phyloP scores from a whole-genome alignment of 2,329 filamentous ascomycete species.

The Neurospora sp. region DNA sequence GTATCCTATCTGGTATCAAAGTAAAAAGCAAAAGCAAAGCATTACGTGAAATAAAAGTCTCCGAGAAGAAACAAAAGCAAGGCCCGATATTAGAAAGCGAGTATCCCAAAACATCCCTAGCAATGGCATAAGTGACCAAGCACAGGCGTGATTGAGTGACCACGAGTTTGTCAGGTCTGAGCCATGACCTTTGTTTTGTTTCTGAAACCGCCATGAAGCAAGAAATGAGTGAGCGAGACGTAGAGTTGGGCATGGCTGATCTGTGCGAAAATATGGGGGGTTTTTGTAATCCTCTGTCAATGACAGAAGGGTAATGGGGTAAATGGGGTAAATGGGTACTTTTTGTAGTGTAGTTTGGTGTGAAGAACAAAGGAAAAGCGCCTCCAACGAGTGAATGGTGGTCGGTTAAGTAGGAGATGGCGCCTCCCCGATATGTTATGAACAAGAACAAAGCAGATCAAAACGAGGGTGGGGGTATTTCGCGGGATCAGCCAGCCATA shows the following conservation, averaged over 20 bases:
- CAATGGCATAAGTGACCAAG: neutral
- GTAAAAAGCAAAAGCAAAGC: neutral
- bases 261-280: constrained; percentile 1
- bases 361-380: constrained; percentile 12
- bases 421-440: constrained; percentile 2
- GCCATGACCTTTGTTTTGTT: neutral
- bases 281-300: constrained; percentile 10
- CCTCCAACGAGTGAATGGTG: constrained; percentile 19
- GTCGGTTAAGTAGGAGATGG: constrained; percentile 16
- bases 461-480: constrained; percentile 13
- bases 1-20: neutral
- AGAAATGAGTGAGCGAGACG: neutral
- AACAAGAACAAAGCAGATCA: constrained; percentile 12
- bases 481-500: constrained; percentile 11
- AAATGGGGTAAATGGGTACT: neutral
- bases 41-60: neutral
- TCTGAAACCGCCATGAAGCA: neutral
- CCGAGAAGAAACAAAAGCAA: neutral
- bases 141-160: neutral
- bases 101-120: neutral
- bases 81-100: neutral
- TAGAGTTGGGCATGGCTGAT: constrained; percentile 5
- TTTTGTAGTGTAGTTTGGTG: neutral
- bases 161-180: neutral
- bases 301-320: neutral